A percentile compares a stretch with the other conserved stretches of the same genome.
phyloP scores from a whole-genome alignment of 1,139 yeast species.

The Saccharomyces pastorianus region DNA sequence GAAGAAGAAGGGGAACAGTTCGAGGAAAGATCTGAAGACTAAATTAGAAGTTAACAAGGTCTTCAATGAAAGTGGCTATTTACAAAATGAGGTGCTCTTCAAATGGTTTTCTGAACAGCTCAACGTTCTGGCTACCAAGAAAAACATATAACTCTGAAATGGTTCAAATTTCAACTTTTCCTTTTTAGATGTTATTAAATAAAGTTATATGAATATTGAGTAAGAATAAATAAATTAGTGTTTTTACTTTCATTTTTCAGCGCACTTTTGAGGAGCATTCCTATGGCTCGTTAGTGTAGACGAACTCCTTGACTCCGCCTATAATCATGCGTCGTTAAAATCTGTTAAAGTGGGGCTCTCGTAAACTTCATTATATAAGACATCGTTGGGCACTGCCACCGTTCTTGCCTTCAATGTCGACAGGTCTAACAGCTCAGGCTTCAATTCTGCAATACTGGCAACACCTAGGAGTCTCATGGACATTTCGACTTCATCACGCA shows the following conservation, averaged over 20 bases:
- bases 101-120: conserved; percentile 25
- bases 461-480: conserved; percentile 85
- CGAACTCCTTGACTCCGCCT: too few species aligned
- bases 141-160: conserved; percentile 1
- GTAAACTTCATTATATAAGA: conserved; percentile 39
- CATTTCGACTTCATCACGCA: conserved; percentile 78
- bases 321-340: conserved; percentile 1
- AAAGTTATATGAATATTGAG: not conserved
- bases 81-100: conserved; percentile 23
- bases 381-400: conserved; percentile 41
- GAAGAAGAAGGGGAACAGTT: not conserved
- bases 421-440: conserved; percentile 46
- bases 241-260: too few species aligned
- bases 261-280: too few species aligned
- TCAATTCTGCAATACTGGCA: conserved; percentile 52
- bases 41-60: conserved; percentile 24
- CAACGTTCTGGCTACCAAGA: conserved; percentile 14
- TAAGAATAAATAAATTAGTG: too few species aligned
- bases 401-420: conserved; percentile 35
- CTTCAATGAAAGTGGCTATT: conserved; percentile 26
- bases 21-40: conserved; percentile 7
- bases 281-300: too few species aligned
- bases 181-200: not conserved
- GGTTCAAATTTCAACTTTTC: not conserved
- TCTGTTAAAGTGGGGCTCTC: conserved; percentile 26